phyloP scores from a whole-genome alignment of 1,284 basidiomycete species.

The Cutaneotrichosporon spelunceum region DNA sequence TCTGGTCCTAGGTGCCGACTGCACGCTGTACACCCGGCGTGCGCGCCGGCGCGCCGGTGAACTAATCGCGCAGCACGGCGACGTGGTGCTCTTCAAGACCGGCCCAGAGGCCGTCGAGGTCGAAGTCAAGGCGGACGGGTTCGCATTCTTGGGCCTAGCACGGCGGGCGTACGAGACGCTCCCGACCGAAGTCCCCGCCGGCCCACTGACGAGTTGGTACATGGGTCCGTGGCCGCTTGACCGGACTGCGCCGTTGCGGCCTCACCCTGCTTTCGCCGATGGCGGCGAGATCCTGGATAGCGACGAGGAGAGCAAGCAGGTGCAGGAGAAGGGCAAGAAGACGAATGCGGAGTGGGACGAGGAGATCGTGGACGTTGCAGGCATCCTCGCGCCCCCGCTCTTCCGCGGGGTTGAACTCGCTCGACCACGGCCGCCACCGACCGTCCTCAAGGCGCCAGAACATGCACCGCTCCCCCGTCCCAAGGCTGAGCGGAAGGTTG shows the following conservation, averaged over 20 bases:
- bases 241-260: slow-evolving; percentile 10
- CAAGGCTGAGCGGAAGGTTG: neutral
- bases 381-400: neutral
- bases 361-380: neutral
- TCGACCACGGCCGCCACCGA: neutral
- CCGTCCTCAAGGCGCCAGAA: neutral
- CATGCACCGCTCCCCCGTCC: neutral
- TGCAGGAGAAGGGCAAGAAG: neutral
- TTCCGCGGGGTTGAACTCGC: neutral
- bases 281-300: neutral
- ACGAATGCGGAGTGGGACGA: neutral
- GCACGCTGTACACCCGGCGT: slow-evolving; percentile 10
- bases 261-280: slow-evolving; percentile 1
- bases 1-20: slow-evolving; percentile 36
- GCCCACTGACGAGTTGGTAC: slow-evolving; percentile 14
- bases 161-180: neutral
- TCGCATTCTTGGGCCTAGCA: slow-evolving; percentile 37
- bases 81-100: slow-evolving; percentile 35
- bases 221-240: slow-evolving; percentile 18
- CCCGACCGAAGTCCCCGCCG: neutral
- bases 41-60: slow-evolving; percentile 24
- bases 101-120: slow-evolving; percentile 35
- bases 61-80: slow-evolving; percentile 41
- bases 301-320: neutral
- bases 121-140: slow-evolving; percentile 32